A percentile compares a stretch with the other conserved stretches of the same genome.
phyloP scores from a whole-genome alignment of 2,329 filamentous ascomycete species.

The Whalleya microplaca region DNA sequence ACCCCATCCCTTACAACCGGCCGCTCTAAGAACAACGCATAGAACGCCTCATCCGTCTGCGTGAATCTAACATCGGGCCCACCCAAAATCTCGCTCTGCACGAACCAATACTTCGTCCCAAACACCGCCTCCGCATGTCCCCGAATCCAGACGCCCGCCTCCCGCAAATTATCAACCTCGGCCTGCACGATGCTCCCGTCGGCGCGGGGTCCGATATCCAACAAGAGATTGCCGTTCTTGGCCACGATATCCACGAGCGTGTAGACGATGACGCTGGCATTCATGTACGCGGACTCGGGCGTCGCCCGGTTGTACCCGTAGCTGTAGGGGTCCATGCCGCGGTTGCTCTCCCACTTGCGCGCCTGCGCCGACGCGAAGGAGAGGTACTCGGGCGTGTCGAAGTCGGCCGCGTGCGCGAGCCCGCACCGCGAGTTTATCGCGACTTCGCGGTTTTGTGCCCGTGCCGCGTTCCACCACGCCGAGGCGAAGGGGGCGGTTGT shows the following conservation, averaged over 20 bases:
- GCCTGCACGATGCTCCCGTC: slow-evolving; percentile 56
- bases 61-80: slow-evolving; percentile 52
- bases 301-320: slow-evolving; percentile 65
- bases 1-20: slow-evolving; percentile 40
- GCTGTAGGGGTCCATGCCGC: slow-evolving; percentile 62
- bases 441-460: slow-evolving; percentile 49
- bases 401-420: slow-evolving; percentile 52
- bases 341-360: slow-evolving; percentile 63
- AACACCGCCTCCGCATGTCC: slow-evolving; percentile 58
- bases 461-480: slow-evolving; percentile 46
- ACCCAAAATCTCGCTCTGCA: slow-evolving; percentile 30
- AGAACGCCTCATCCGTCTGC: slow-evolving; percentile 55
- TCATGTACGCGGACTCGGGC: slow-evolving; percentile 53
- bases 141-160: slow-evolving; percentile 58
- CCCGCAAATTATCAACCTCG: slow-evolving; percentile 51
- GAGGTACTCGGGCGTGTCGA: slow-evolving; percentile 64
- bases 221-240: slow-evolving; percentile 51
- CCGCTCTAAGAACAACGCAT: slow-evolving; percentile 49
- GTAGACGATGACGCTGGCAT: slow-evolving; percentile 50
- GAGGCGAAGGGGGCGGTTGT: slow-evolving; percentile 45
- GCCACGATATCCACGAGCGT: slow-evolving; percentile 39
- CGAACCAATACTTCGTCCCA: slow-evolving; percentile 54
- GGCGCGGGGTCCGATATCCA: slow-evolving; percentile 59
- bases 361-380: slow-evolving; percentile 52
- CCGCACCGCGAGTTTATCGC: slow-evolving; percentile 62